Conservation (phyloP, 2,329 filamentous ascomycete genomes). For the Cladobotryum mycophilum region DNA sequence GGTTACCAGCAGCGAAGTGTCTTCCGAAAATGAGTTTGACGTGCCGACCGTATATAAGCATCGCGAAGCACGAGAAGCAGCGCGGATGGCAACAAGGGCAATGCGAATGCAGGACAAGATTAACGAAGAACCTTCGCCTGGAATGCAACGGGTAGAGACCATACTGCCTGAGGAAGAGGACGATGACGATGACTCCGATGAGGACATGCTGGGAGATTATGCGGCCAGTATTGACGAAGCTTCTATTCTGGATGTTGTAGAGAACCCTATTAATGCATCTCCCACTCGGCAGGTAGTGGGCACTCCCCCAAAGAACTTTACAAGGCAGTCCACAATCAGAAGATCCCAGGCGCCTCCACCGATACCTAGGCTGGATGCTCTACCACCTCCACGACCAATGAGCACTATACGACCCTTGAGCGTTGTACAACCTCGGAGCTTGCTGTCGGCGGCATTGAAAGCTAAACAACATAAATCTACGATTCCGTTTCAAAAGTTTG, state of each 20-base stretch:
- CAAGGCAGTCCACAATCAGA: conserved; percentile 56
- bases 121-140: conserved; percentile 31
- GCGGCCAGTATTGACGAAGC: conserved; percentile 63
- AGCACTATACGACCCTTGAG: conserved; percentile 59
- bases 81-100: conserved; percentile 46
- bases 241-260: conserved; percentile 62
- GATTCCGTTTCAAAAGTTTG: conserved; percentile 71
- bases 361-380: conserved; percentile 53
- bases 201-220: conserved; percentile 59
- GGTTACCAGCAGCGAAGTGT: conserved; percentile 75
- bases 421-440: conserved; percentile 61
- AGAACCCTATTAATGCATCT: conserved; percentile 50
- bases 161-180: conserved; percentile 53
- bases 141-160: conserved; percentile 40
- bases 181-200: conserved; percentile 54
- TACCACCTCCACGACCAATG: conserved; percentile 66
- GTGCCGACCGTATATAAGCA: conserved; percentile 58
- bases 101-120: conserved; percentile 33
- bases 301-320: conserved; percentile 56
- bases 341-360: conserved; percentile 53
- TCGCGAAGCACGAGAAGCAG: conserved; percentile 53
- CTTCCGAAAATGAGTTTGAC: conserved; percentile 74
- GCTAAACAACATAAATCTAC: conserved; percentile 63
- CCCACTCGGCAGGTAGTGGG: conserved; percentile 54
- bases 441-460: conserved; percentile 66